Conservation (phyloP, 306 rosid species). For the Carpinus viminea region DNA sequence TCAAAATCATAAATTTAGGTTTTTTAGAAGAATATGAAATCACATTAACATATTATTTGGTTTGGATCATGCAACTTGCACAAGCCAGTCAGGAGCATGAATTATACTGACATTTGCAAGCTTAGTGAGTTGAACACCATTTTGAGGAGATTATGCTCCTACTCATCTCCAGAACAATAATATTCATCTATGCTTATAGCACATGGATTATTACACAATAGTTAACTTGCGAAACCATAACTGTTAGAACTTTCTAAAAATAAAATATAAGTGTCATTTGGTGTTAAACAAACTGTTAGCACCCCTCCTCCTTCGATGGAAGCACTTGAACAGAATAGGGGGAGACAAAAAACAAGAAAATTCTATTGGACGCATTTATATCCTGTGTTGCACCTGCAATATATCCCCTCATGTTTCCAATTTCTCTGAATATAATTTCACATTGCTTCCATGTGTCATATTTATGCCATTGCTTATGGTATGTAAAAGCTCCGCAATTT, state of each 20-base stretch:
- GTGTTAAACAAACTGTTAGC: neutral
- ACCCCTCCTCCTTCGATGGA: neutral
- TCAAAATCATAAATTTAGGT: neutral
- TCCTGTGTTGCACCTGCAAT: neutral
- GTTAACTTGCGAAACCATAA: neutral
- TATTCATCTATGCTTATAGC: neutral
- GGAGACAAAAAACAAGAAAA: neutral
- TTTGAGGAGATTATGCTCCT: neutral
- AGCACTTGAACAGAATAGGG: neutral
- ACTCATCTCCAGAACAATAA: neutral
- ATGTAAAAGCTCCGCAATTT: neutral
- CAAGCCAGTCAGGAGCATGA: too few relatives aligned
- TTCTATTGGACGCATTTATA: neutral
- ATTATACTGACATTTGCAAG: neutral
- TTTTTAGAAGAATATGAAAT: neutral
- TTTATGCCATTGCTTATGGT: neutral
- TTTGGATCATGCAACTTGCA: neutral
- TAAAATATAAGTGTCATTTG: neutral
- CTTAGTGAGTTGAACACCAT: neutral
- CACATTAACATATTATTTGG: neutral
- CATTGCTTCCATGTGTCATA: neutral
- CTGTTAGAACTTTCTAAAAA: neutral
- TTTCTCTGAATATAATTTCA: neutral
- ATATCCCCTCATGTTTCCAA: neutral
- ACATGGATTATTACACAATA: neutral